Percentiles rank a stretch among this genome's conserved stretches.
These are phyloP conservation scores for Prosopis cineraria DNA, from an alignment of 306 rosid species.

Conservation along the genomic window DNA sequence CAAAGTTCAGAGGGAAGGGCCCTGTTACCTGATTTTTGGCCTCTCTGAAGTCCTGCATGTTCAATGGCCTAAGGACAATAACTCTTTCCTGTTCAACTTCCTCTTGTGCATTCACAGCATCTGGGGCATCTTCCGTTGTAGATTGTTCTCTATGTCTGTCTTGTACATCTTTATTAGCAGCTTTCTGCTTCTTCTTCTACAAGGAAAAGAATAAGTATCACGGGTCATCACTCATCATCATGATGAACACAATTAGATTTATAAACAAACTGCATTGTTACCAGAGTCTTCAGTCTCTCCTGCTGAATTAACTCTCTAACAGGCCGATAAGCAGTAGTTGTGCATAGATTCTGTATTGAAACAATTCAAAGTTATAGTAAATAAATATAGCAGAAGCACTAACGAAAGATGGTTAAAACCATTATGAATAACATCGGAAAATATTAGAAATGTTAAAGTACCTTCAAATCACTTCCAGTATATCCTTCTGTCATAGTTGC, in stretches of 20 bases:
- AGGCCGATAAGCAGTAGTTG: conserved; percentile 91
- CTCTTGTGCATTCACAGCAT: conserved; percentile 31
- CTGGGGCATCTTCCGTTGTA: conserved; percentile 20
- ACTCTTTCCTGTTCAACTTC: conserved; percentile 55
- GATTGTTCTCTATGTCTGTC: background rate
- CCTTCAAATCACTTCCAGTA: conserved; percentile 97
- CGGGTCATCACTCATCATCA: conserved; percentile 18
- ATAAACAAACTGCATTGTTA: conserved; percentile 28
- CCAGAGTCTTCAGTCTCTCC: conserved; percentile 78
- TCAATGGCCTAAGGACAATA: conserved; percentile 77
- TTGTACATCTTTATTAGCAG: conserved; percentile 32
- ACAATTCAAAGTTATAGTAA: conserved; percentile 19
- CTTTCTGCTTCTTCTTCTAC: conserved; percentile 70
- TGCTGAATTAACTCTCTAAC: conserved; percentile 84
- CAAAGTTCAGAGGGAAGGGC: background rate
- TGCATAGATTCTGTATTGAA: conserved; percentile 74
- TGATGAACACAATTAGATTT: background rate
- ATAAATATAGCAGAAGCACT: conserved; percentile 19
- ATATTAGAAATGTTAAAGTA: conserved; percentile 10
- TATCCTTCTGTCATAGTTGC: conserved; percentile 89
- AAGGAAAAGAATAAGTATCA: background rate
- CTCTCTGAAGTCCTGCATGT: conserved; percentile 77
- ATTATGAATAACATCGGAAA: conserved; percentile 3
- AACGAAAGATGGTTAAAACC: background rate
- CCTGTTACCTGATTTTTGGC: conserved; percentile 76